Conservation (phyloP, 2,329 filamentous ascomycete species). For the Pseudogymnoascus sp. region DNA sequence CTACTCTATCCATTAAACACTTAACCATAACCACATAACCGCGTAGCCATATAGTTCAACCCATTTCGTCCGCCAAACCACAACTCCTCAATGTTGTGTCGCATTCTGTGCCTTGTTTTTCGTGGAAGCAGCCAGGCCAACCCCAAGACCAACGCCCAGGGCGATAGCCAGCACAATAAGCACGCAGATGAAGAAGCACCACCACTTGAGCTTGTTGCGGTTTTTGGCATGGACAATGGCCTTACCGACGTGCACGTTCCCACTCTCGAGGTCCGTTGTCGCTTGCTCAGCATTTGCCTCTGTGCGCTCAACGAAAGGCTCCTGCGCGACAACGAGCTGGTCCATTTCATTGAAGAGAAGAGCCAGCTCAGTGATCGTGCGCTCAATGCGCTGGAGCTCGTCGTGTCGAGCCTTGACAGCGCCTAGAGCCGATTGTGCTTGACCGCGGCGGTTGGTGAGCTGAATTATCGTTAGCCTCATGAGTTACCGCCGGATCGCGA, state of each 20-base stretch:
- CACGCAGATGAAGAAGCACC: conserved; percentile 55
- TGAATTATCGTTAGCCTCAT: conserved; percentile 1
- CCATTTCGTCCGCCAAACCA: not conserved
- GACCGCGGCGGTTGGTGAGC: conserved; percentile 58
- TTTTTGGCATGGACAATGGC: conserved; percentile 60
- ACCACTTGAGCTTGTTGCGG: conserved; percentile 74
- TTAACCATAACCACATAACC: not conserved
- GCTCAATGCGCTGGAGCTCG: conserved; percentile 73
- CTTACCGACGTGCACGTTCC: conserved; percentile 59
- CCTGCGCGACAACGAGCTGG: conserved; percentile 65
- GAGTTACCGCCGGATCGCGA: conserved; percentile 5
- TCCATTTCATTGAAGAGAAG: conserved; percentile 67
- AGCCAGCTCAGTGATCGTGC: conserved; percentile 62
- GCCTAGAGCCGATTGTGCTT: conserved; percentile 65
- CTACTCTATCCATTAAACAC: not conserved
- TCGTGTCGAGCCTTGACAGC: conserved; percentile 76
- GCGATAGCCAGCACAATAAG: conserved; percentile 50
- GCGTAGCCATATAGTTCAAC: not conserved
- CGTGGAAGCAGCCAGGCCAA: conserved; percentile 18
- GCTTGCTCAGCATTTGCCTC: conserved; percentile 61
- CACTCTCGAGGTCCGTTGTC: conserved; percentile 57
- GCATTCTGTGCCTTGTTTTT: not conserved
- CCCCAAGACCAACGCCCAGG: conserved; percentile 39
- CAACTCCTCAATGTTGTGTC: not conserved
- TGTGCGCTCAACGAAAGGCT: conserved; percentile 51